Percentiles rank a stretch among this genome's conserved stretches.
Evolutionary conservation across 169 alveolate genomes (phyloP).

Genomic region (Theileria sp.): DNA sequence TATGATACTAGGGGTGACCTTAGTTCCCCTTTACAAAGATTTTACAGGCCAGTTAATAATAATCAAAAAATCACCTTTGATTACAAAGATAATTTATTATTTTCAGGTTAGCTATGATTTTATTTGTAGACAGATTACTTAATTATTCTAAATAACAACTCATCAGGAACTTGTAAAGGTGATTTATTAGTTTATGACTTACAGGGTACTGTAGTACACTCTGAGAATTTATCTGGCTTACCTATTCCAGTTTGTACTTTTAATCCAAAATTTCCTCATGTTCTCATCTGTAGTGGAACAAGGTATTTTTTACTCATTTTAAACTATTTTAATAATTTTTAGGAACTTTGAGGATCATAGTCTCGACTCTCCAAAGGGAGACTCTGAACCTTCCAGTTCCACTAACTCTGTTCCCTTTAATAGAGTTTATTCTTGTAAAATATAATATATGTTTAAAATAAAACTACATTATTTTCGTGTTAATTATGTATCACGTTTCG

Average conservation of each 20-base stretch:
- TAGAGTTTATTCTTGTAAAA: conserved; percentile 3
- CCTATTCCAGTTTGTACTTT: conserved; percentile 18
- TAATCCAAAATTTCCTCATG: neutral
- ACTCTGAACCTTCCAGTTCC: neutral
- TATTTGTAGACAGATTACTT: neutral
- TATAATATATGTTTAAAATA: neutral
- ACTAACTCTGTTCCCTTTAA: neutral
- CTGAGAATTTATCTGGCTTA: neutral
- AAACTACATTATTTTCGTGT: conserved; percentile 8
- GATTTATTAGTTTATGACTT: conserved; percentile 5
- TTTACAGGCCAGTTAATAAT: conserved; percentile 26
- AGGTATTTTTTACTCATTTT: neutral
- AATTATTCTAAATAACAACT: neutral
- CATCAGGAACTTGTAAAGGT: conserved; percentile 13
- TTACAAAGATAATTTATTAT: conserved; percentile 1
- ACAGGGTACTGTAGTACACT: neutral
- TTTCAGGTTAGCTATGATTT: conserved; percentile 40
- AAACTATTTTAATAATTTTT: neutral
- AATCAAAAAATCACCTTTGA: conserved; percentile 57
- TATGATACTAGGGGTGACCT: conserved; percentile 50
- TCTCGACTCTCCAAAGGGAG: neutral
- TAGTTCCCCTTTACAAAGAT: conserved; percentile 25
- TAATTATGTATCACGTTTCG: neutral
- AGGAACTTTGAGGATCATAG: conserved; percentile 15
- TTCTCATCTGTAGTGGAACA: conserved; percentile 18